Base-by-base conservation (phyloP, 202 grass and related monocot species). In the Miscanthus sacchariflorus region DNA sequence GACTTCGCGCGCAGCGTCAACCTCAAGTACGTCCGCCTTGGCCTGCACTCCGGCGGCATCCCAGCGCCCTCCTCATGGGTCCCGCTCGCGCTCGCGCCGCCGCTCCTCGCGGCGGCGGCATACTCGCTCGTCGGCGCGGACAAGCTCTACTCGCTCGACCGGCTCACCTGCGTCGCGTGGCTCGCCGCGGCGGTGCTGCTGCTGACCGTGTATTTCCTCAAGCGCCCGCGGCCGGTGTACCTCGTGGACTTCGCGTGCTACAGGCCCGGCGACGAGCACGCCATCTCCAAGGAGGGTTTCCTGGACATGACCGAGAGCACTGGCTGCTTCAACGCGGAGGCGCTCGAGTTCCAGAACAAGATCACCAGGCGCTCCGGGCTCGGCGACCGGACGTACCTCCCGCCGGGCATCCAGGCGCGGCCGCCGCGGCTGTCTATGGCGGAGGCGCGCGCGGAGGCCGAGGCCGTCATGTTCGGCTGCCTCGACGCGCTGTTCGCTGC, bases 1-100 rank as follows among this genome's bases (percentile, higher is more conserved):
- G 93, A 98, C 86, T 95, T 98, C 81, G 78, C 92, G 4, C 90
- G 91, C 45, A 95, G 90, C 0, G 91, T 98, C 18, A 98, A 93
- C 71, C 87, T 98, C 81, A 98, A 95, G 88, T 98, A 98, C 79
- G 95, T 98, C 19, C 91, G 91, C 52, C 90, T 98, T 9, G 95
- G 93, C 64, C 74, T 95, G 14, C 70, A 70, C 23, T 89, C 91
- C 36, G 84, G 78, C 42, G 84, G 75, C 81, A 12, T 82, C 11
- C 84, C 83, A 3, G 21, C 42, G 64, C 74, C 75, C 0, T 48
- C 81, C 11, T 69, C 90, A 9, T 90, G 83, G 83, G 56, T 80
- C 5, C 33, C 79, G 17, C 30, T 95, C 36, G 83, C 87, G n/a
- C 72, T 86, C 0, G 84, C 30, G 28, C 33, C 81, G 18, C 52